Conservation (phyloP, 2,329 filamentous ascomycete species). For the Pseudofabraea citricarpa region DNA sequence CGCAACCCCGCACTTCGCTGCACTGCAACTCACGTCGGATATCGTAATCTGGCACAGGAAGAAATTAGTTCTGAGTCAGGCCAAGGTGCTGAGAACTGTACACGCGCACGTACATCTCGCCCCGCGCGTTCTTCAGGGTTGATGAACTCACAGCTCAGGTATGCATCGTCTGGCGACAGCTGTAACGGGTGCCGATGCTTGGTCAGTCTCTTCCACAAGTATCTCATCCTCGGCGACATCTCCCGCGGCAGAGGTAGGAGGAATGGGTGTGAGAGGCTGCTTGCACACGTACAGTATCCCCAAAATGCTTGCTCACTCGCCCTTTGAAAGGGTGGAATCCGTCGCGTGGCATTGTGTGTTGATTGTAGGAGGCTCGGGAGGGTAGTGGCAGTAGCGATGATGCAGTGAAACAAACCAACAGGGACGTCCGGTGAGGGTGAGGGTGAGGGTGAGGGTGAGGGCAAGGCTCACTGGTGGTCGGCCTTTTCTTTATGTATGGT, state of each 20-base stretch:
- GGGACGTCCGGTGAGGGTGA: too few relatives aligned
- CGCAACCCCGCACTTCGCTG: not conserved
- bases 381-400: not conserved
- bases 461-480: too few relatives aligned
- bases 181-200: conserved; percentile 20
- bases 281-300: conserved; percentile 37
- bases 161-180: conserved; percentile 61
- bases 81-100: too few relatives aligned
- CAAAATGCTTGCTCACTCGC: conserved; percentile 44
- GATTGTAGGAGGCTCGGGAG: not conserved
- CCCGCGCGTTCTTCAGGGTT: too few relatives aligned
- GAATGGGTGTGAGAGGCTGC: not conserved
- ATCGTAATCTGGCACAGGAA: conserved; percentile 50
- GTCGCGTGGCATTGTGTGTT: conserved; percentile 17
- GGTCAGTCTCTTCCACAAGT: conserved; percentile 12
- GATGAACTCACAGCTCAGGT: conserved; percentile 67
- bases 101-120: too few relatives aligned
- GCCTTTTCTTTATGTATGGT: too few relatives aligned
- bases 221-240: not conserved
- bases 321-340: conserved; percentile 49
- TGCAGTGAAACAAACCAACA: not conserved
- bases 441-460: too few relatives aligned
- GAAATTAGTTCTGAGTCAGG: too few relatives aligned
- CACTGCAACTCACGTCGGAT: conserved; percentile 47
- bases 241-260: not conserved